A percentile compares a stretch with the other conserved stretches of the same genome.
Evolutionary conservation across 345 rosid genomes (phyloP).

Genomic region (Cochlearia excelsa): DNA sequence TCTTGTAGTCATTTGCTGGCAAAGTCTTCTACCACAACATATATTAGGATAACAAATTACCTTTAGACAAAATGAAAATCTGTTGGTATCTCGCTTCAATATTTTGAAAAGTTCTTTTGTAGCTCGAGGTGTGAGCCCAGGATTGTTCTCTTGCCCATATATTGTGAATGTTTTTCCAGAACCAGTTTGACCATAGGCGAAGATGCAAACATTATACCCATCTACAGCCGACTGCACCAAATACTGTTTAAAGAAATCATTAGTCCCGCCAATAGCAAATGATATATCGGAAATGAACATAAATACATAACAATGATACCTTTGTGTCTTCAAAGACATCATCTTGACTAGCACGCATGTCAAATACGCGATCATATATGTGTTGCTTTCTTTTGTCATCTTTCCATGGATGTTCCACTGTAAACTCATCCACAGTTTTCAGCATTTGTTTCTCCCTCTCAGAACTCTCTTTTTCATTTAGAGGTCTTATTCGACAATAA

Average conservation of each 20-base stretch:
- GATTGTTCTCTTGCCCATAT: conserved; percentile 71
- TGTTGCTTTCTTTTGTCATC: conserved; percentile 88
- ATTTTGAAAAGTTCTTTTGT: conserved; percentile 81
- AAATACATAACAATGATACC: conserved; percentile 42
- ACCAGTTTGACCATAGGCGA: conserved; percentile 98
- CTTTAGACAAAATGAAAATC: conserved; percentile 82
- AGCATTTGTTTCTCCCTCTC: conserved; percentile 53
- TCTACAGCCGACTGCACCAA: conserved; percentile 94
- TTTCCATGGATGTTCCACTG: conserved; percentile 91
- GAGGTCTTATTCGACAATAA: conserved; percentile 81
- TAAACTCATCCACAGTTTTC: conserved; percentile 69
- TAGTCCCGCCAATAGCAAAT: conserved; percentile 13
- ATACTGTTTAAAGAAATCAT: conserved; percentile 48
- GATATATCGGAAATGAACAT: not conserved
- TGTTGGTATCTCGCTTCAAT: conserved; percentile 67
- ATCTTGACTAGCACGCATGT: conserved; percentile 69
- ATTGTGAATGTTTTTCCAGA: conserved; percentile 97
- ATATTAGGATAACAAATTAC: conserved; percentile 35
- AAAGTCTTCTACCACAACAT: not conserved
- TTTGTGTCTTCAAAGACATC: conserved; percentile 87
- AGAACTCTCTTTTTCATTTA: conserved; percentile 68
- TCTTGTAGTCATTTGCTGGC: conserved; percentile 17
- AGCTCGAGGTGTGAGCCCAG: conserved; percentile 90
- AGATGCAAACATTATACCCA: conserved; percentile 93
- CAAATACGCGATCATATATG: conserved; percentile 89